Evolutionary conservation across 495 filamentous ascomycete species (phyloP), one percentile per base, ranked within the genome.

Genomic region (Aspergillus cristatus): DNA sequence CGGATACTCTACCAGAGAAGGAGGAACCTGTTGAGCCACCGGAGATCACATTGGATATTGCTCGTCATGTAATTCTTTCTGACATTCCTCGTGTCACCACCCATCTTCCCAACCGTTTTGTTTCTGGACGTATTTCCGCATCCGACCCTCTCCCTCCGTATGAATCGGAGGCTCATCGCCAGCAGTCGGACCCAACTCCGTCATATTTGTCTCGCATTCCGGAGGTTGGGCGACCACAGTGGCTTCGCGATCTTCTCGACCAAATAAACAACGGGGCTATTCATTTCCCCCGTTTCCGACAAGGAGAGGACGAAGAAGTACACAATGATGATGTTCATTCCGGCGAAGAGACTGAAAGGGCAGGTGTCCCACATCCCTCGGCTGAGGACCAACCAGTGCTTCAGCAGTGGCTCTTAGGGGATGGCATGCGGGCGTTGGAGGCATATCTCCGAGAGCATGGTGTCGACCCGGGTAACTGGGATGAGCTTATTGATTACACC

Each of bases 31-130:
- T 62, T n/a, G 54, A 67, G 7, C 53, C 67, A 8, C 55, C 58
- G 2, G 57, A 68, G 18, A 78, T 84, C 30, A 73, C 76, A 1
- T 51, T 76, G 3, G 70, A 79, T 35, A 74, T 87, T 38, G 86
- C 86, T 1, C 74, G 91, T 18, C 84, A 90, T 54, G 72, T 90
- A 14, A 74, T 89, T 33, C 65, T 95, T 3, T 78, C 84, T 2
- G 84, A 89, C 46, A 75, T 72, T 0, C 82, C 79, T 0, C 53
- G 47, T 18, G 66, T 68, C 3, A 70, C 59, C 10, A 63, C 62
- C 12, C 58, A 67, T 45, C 54, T 70, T 14, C 66, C 66, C 4
- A 47, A 41, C 22, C 58, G 54, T 13, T 70, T 65, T 42, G 57
- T 65, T 10, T 55, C 59, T 8, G 60, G 57, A 16, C 62, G 59